A percentile compares a stretch with the other conserved stretches of the same genome.
phyloP scores from a whole-genome alignment of 345 rosid species.

The Triadica sebifera region DNA sequence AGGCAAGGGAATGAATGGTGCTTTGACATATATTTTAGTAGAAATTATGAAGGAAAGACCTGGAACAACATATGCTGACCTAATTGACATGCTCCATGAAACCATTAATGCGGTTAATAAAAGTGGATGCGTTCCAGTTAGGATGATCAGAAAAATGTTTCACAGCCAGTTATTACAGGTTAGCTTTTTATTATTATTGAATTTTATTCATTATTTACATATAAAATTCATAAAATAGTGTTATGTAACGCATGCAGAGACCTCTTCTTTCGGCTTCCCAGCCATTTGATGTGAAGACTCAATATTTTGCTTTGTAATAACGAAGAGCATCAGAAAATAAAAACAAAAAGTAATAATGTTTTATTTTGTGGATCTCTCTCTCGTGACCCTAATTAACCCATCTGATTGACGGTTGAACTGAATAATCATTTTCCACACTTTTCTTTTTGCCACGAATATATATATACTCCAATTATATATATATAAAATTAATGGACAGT shows the following conservation, averaged over 20 bases:
- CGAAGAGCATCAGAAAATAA: no score
- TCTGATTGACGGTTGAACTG: no score
- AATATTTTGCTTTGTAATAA: conserved; percentile 13
- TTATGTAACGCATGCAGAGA: conserved; percentile 17
- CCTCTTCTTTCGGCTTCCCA: conserved; percentile 25
- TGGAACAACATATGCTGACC: conserved; percentile 7
- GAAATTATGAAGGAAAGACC: conserved; percentile 7
- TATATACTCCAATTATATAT: no score
- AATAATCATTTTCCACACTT: no score
- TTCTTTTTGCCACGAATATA: no score
- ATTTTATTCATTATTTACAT: not conserved
- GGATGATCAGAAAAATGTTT: not conserved
- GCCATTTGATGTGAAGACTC: conserved; percentile 16
- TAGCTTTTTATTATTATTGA: not conserved
- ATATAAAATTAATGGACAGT: no score
- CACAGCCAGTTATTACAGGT: conserved; percentile 16
- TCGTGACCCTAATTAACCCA: no score
- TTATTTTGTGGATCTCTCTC: no score
- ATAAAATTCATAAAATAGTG: not conserved
- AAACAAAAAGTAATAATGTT: no score
- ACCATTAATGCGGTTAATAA: conserved; percentile 6
- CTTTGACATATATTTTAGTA: conserved; percentile 17
- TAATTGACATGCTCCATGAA: conserved; percentile 17
- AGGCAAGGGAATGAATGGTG: conserved; percentile 18
- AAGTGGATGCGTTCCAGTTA: not conserved